Conservation (phyloP, 2,329 filamentous ascomycete species). For the Thielaviopsis populi region DNA sequence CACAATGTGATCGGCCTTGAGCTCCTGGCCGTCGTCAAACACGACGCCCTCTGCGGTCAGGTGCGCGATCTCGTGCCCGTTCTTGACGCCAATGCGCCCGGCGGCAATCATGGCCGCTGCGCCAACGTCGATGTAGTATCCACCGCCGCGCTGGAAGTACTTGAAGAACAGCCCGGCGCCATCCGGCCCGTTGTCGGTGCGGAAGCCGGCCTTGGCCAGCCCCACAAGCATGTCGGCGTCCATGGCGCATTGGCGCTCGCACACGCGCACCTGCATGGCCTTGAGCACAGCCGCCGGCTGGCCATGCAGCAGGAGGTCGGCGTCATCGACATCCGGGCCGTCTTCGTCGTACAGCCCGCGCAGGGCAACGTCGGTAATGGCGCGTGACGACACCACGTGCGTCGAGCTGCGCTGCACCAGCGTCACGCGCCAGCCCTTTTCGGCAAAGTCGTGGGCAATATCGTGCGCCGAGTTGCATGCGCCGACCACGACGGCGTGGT, state of each 20-base stretch:
- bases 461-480: conserved; percentile 56
- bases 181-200: conserved; percentile 41
- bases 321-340: conserved; percentile 48
- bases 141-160: conserved; percentile 50
- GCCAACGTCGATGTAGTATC: conserved; percentile 58
- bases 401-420: conserved; percentile 56
- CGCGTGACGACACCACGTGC: conserved; percentile 43
- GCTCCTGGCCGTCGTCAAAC: conserved; percentile 38
- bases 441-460: conserved; percentile 51
- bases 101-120: conserved; percentile 45
- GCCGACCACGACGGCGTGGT: conserved; percentile 50
- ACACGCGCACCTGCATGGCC: conserved; percentile 35
- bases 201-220: conserved; percentile 44
- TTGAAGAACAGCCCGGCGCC: conserved; percentile 43
- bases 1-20: conserved; percentile 48
- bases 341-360: conserved; percentile 35
- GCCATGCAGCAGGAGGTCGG: conserved; percentile 45
- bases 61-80: conserved; percentile 38
- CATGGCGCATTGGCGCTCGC: conserved; percentile 22
- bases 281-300: conserved; percentile 47
- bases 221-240: conserved; percentile 29
- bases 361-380: conserved; percentile 37
- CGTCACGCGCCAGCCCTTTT: conserved; percentile 51
- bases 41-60: conserved; percentile 33
- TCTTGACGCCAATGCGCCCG: conserved; percentile 48